Conservation (phyloP, 179 eudicot genomes). For the Silene vulgaris region DNA sequence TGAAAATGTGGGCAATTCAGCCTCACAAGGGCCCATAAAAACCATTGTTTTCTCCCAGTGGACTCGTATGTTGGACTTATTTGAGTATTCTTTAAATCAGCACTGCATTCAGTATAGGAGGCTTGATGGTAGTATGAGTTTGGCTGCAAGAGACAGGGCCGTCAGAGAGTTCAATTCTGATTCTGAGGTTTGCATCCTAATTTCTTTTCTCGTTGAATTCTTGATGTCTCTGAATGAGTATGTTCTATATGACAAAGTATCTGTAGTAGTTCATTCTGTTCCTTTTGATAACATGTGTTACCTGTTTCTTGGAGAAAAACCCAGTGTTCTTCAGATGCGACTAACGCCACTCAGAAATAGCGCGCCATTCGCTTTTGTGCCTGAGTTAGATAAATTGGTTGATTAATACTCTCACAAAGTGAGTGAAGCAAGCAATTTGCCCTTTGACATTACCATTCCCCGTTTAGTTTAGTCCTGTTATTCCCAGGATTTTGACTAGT, state of each 20-base stretch:
- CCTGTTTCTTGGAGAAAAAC: not conserved
- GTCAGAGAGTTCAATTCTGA: constrained; percentile 87
- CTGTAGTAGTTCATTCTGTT: not conserved
- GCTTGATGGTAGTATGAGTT: constrained; percentile 91
- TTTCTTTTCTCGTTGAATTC: constrained; percentile 3
- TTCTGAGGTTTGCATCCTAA: constrained; percentile 57
- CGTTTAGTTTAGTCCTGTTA: not conserved
- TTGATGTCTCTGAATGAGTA: not conserved
- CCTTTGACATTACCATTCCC: no score
- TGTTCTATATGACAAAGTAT: not conserved
- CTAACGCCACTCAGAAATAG: no score
- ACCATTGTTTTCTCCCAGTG: constrained; percentile 96
- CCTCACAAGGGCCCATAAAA: constrained; percentile 47
- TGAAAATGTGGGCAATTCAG: constrained; percentile 24
- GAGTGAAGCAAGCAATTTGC: no score
- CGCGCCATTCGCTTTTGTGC: no score
- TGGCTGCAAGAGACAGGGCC: constrained; percentile 80
- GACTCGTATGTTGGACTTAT: constrained; percentile 87
- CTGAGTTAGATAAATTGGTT: no score
- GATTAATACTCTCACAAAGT: no score
- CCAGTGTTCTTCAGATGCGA: not conserved
- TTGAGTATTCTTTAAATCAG: constrained; percentile 56
- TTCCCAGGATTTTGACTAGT: not conserved
- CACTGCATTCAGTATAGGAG: constrained; percentile 57
- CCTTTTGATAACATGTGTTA: not conserved